These are phyloP conservation scores for Fusarium hainanense DNA, from an alignment of 2,329 filamentous ascomycete genomes.

Conservation along the genomic window DNA sequence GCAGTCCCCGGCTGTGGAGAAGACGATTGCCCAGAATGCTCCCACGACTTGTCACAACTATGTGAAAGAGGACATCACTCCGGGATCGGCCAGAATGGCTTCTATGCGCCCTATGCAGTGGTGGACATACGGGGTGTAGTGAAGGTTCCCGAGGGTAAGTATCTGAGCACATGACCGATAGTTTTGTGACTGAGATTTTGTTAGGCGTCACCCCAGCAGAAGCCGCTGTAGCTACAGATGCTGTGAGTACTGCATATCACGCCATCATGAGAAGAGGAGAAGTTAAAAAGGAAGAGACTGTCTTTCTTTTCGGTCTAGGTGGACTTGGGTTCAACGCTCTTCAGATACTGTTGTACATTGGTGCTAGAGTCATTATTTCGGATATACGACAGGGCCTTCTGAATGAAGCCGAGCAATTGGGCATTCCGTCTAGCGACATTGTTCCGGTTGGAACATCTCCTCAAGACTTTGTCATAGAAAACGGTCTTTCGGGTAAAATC, in stretches of 20 bases:
- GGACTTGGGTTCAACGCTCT: conserved; percentile 36
- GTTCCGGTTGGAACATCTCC: conserved; percentile 26
- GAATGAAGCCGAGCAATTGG: conserved; percentile 23
- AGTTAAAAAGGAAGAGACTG: conserved; percentile 14
- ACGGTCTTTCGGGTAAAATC: conserved; percentile 9
- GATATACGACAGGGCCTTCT: conserved; percentile 36
- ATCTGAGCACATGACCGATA: background rate
- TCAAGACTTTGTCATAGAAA: conserved; percentile 18
- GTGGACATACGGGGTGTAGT: conserved; percentile 41
- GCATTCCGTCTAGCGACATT: conserved; percentile 16
- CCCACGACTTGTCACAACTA: conserved; percentile 52
- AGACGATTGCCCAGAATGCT: conserved; percentile 50
- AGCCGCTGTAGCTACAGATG: conserved; percentile 38
- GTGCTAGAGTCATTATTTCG: conserved; percentile 30
- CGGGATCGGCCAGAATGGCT: conserved; percentile 57
- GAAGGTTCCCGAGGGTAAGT: conserved; percentile 22
- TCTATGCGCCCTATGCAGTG: conserved; percentile 55
- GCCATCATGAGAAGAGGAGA: conserved; percentile 34
- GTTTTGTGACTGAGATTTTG: background rate
- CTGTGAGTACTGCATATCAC: conserved; percentile 38
- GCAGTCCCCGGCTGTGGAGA: conserved; percentile 32
- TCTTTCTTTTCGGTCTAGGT: conserved; percentile 36
- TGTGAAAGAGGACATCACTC: conserved; percentile 54
- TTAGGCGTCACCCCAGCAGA: conserved; percentile 32
- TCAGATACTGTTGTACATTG: conserved; percentile 30